Evolutionary conservation across 1,284 basidiomycete genomes (phyloP).

Genomic region (Golubevia pallescens): DNA sequence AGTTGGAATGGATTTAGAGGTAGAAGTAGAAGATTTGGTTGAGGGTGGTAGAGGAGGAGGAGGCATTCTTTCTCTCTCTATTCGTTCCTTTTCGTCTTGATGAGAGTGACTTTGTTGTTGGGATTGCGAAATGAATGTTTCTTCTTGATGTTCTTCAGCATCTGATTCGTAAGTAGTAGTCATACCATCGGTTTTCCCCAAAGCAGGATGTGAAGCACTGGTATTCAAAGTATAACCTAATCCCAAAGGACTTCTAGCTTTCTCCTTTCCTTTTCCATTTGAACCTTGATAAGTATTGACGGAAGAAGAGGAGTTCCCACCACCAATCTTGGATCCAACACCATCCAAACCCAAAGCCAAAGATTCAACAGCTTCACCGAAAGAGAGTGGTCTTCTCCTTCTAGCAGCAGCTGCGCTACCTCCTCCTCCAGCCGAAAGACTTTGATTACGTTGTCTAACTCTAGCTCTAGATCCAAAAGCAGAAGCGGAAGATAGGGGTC

Average conservation of each 20-base stretch:
- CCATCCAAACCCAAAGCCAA: neutral
- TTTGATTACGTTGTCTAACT: conserved; percentile 44
- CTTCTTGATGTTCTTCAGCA: neutral
- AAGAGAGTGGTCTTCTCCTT: conserved; percentile 37
- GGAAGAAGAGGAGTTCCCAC: neutral
- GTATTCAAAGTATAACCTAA: neutral
- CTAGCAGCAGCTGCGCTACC: neutral
- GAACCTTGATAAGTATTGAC: neutral
- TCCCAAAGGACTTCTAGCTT: neutral
- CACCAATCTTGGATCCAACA: neutral
- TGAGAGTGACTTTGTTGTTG: too few species aligned
- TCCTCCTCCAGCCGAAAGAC: conserved; percentile 2
- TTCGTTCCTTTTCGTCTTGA: neutral
- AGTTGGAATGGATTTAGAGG: conserved; percentile 15
- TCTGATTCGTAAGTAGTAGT: neutral
- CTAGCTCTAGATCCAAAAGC: conserved; percentile 47
- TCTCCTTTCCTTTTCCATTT: neutral
- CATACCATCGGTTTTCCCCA: neutral
- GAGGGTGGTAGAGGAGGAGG: conserved; percentile 19
- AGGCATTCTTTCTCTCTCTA: conserved; percentile 16
- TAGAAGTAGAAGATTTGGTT: conserved; percentile 22
- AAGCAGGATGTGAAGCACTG: neutral
- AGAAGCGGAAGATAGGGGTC: conserved; percentile 41
- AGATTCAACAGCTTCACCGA: conserved; percentile 40
- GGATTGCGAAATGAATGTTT: neutral